Evolutionary conservation across 208 protist species (phyloP).

Genomic region (Wallacemonas collosoma): DNA sequence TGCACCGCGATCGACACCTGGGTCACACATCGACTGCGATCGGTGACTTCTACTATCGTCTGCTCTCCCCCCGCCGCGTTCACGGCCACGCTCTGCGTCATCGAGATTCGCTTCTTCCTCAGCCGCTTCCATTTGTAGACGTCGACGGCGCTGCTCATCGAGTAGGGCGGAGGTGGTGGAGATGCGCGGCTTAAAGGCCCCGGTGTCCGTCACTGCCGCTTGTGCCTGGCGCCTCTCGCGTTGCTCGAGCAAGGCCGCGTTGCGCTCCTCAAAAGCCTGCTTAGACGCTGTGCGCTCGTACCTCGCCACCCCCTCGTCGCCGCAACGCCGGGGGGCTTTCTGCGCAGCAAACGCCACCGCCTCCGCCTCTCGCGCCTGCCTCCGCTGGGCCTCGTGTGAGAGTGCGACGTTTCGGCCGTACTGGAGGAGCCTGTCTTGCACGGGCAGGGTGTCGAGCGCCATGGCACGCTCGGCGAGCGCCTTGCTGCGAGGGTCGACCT

Average conservation of each 20-base stretch:
- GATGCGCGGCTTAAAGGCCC: conserved; percentile 64
- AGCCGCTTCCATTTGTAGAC: background rate
- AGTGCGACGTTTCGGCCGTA: conserved; percentile 62
- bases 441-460: conserved; percentile 36
- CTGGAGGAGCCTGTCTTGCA: conserved; percentile 76
- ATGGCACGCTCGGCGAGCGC: conserved; percentile 17
- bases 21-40: background rate
- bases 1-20: conserved; percentile 31
- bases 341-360: background rate
- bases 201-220: conserved; percentile 24
- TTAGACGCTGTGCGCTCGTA: conserved; percentile 22
- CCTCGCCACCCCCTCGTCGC: no score
- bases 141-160: conserved; percentile 30
- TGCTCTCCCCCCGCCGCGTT: no score
- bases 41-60: background rate
- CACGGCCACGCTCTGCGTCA: background rate
- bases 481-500: conserved; percentile 38
- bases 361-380: conserved; percentile 34
- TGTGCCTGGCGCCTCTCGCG: conserved; percentile 30
- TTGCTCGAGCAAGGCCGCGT: conserved; percentile 34
- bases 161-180: conserved; percentile 63
- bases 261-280: conserved; percentile 51
- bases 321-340: no score
- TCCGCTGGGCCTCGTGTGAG: conserved; percentile 28
- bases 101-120: background rate